A percentile compares a stretch with the other conserved stretches of the same genome.
phyloP scores from a whole-genome alignment of 176 grass and related monocot species.

The Oryza glumipatula region DNA sequence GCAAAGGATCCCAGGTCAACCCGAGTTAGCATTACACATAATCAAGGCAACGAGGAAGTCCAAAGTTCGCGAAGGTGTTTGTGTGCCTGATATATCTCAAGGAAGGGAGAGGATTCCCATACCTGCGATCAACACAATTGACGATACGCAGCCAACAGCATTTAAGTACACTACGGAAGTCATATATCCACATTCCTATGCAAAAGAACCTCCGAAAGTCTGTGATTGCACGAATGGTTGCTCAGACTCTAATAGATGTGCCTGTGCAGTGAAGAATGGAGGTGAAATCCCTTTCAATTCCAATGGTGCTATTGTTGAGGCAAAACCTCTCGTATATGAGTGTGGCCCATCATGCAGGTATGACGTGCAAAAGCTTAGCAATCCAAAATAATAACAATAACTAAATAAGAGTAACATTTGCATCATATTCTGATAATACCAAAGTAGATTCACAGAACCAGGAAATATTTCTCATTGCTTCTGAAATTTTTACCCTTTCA shows the following conservation, averaged over 20 bases:
- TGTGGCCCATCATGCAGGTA: slow-evolving; percentile 71
- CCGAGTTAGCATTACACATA: slow-evolving; percentile 67
- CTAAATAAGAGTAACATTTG: slow-evolving; percentile 35
- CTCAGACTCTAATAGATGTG: slow-evolving; percentile 63
- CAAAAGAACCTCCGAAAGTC: slow-evolving; percentile 58
- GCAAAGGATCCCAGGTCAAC: slow-evolving; percentile 59
- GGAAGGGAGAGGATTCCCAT: slow-evolving; percentile 62
- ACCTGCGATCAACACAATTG: slow-evolving; percentile 62
- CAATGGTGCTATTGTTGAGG: slow-evolving; percentile 70
- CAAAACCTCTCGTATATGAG: slow-evolving; percentile 70
- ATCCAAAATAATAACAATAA: slow-evolving; percentile 39
- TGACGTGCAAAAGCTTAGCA: slow-evolving; percentile 41
- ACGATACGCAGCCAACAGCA: slow-evolving; percentile 51
- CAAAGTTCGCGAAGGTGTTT: slow-evolving; percentile 68
- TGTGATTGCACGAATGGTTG: slow-evolving; percentile 66
- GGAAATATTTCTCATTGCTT: not conserved
- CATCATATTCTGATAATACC: slow-evolving; percentile 19
- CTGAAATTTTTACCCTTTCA: not conserved
- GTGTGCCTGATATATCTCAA: slow-evolving; percentile 66
- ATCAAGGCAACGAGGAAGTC: slow-evolving; percentile 60
- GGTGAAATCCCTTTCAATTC: slow-evolving; percentile 78
- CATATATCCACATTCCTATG: slow-evolving; percentile 57
- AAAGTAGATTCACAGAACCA: not conserved
- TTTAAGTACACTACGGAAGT: slow-evolving; percentile 63
- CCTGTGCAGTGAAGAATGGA: slow-evolving; percentile 77